Conservation (phyloP, 2,329 filamentous ascomycete species). For the Diaporthe batatas region DNA sequence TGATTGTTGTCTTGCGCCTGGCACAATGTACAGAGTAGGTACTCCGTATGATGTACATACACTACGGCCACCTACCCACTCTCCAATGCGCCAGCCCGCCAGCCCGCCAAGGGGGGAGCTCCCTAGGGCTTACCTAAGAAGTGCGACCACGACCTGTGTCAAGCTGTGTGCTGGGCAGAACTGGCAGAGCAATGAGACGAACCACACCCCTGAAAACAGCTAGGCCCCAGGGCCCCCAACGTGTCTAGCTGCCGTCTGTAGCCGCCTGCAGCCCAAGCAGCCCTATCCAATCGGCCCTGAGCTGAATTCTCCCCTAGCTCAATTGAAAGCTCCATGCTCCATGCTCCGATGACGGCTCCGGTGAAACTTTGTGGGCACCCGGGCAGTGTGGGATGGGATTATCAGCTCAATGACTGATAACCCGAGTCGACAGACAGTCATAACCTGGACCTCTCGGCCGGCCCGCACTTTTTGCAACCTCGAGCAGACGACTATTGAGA, state of each 20-base stretch:
- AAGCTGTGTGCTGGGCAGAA: too few relatives aligned
- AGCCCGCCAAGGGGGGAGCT: conserved; percentile 2
- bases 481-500: not conserved
- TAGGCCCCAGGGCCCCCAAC: conserved; percentile 10
- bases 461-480: conserved; percentile 17
- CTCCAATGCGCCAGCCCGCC: not conserved
- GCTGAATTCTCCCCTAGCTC: conserved; percentile 5
- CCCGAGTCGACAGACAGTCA: not conserved
- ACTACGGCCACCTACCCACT: not conserved
- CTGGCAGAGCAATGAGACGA: not conserved
- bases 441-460: not conserved
- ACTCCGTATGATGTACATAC: not conserved
- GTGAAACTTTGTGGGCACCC: conserved; percentile 27
- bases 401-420: conserved; percentile 24
- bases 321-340: conserved; percentile 34
- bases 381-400: not conserved
- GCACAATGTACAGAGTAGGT: too few relatives aligned
- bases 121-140: conserved; percentile 37
- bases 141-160: not conserved
- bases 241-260: conserved; percentile 26
- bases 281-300: conserved; percentile 28
- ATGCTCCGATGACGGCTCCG: conserved; percentile 26
- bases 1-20: conserved; percentile 14
- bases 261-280: not conserved
- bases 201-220: conserved; percentile 14